Evolutionary conservation across 768 basidiomycete genomes (phyloP), one percentile per base, ranked within the genome.

Genomic region (Gautieria morchelliformis): DNA sequence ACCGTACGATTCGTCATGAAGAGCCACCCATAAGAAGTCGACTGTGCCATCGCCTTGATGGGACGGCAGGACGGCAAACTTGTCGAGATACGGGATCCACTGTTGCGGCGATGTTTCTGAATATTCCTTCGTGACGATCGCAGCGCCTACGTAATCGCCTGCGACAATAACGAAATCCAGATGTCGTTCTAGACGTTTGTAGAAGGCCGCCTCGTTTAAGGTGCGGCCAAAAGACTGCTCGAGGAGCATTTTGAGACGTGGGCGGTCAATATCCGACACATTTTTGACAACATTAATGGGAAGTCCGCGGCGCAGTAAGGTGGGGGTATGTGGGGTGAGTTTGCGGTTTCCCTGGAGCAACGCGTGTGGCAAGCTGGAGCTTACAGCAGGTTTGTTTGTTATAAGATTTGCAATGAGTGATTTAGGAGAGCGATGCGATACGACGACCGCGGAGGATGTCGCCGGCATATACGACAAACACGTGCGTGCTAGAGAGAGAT

Each of bases 21-120:
- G 74, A 15, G 94, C 94, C 44, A 97, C 95, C 96, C 96, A 99
- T 39, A 99, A 75, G 74, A 99, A 99, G 73, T 99, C 96, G 58
- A 98, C 96, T 0, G 96, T 98, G 17, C 96, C 96, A 65, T 98
- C 95, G 20, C 96, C 96, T 70, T 99, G 96, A 66, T 97, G 84
- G 59, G 78, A 84, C 3, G 96, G 96, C 40, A 94, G 77, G 41
- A 99, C 93, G 15, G 94, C 95, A 68, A 99, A 99, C 72, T 99
- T 99, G 78, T 99, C 96, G 49, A 99, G 82, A 71, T 99, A 99
- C 15, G 89, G 85, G 59, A 95, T 83, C 84, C 80, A 59, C 78
- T 76, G 35, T 6, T 40, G 9, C 14, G 19, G 37, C 10, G 20
- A 14, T 35, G 17, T 20, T n/a, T 53, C 35, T 37, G 37, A 53